Conservation (phyloP, 1,139 yeast genomes). For the Taphrina populina region DNA sequence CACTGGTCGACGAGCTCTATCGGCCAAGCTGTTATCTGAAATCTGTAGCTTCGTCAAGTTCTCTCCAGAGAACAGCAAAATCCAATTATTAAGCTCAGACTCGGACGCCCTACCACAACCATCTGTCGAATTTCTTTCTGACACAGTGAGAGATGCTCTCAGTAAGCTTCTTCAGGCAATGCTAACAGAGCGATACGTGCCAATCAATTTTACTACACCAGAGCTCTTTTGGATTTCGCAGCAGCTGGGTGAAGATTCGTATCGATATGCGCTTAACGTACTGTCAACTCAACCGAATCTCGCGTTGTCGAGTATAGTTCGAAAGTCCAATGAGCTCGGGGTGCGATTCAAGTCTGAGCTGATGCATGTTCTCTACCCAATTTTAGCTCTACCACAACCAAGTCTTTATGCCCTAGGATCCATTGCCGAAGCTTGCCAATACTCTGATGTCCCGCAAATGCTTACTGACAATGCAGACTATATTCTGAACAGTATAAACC, state of each 20-base stretch:
- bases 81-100: too few species aligned
- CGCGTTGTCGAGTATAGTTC: constrained; percentile 50
- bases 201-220: neutral
- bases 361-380: constrained; percentile 57
- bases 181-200: neutral
- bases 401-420: constrained; percentile 49
- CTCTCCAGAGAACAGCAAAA: neutral
- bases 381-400: constrained; percentile 58
- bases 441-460: constrained; percentile 57
- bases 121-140: neutral
- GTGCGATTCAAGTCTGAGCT: constrained; percentile 52
- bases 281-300: constrained; percentile 37
- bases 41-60: constrained; percentile 2
- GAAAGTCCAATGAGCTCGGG: constrained; percentile 48
- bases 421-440: constrained; percentile 52
- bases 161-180: neutral
- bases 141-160: constrained; percentile 1
- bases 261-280: constrained; percentile 3
- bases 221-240: constrained; percentile 24
- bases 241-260: constrained; percentile 8
- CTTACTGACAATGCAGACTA: constrained; percentile 74
- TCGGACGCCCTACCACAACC: neutral
- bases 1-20: constrained; percentile 5
- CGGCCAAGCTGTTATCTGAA: neutral
- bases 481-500: constrained; percentile 69